These are phyloP conservation scores for Penicillium sp. DNA, from an alignment of 2,329 filamentous ascomycete genomes.

Conservation along the genomic window DNA sequence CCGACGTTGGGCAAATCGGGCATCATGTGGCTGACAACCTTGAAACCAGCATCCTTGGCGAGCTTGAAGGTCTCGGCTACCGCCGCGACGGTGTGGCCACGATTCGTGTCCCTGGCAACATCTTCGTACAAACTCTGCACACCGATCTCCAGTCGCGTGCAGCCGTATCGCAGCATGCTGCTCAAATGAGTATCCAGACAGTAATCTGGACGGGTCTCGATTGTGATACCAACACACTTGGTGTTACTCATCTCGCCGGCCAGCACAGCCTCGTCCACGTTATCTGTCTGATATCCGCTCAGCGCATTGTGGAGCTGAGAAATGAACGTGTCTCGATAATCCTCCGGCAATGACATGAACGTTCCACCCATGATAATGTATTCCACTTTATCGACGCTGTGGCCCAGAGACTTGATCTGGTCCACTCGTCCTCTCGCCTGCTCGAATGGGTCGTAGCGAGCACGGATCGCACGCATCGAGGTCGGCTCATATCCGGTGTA, in stretches of 20 bases:
- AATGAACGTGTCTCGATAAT: conserved; percentile 91
- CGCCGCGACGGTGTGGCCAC: conserved; percentile 91
- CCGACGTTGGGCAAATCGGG: conserved; percentile 96
- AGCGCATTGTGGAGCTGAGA: conserved; percentile 95
- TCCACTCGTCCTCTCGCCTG: conserved; percentile 95
- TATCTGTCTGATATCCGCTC: conserved; percentile 89
- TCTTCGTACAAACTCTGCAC: conserved; percentile 98
- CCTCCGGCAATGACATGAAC: conserved; percentile 92
- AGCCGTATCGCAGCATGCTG: conserved; percentile 96
- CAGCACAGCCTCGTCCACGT: conserved; percentile 92
- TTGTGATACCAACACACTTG: conserved; percentile 98
- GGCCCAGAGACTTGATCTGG: conserved; percentile 91
- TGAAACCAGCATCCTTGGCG: conserved; percentile 98
- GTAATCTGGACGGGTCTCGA: conserved; percentile 96
- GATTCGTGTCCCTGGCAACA: conserved; percentile 95
- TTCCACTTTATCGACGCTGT: conserved; percentile 98
- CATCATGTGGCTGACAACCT: conserved; percentile 99
- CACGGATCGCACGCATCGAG: conserved; percentile 96
- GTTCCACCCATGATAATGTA: conserved; percentile 99
- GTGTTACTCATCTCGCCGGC: conserved; percentile 95
- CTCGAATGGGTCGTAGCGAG: conserved; percentile 96
- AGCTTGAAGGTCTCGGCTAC: conserved; percentile 96
- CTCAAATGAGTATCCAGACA: conserved; percentile 94
- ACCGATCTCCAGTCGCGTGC: conserved; percentile 89
- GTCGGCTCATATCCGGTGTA: conserved; percentile 99